Conservation (phyloP, 176 grass and related monocot genomes). For the Eleusine coracana region DNA sequence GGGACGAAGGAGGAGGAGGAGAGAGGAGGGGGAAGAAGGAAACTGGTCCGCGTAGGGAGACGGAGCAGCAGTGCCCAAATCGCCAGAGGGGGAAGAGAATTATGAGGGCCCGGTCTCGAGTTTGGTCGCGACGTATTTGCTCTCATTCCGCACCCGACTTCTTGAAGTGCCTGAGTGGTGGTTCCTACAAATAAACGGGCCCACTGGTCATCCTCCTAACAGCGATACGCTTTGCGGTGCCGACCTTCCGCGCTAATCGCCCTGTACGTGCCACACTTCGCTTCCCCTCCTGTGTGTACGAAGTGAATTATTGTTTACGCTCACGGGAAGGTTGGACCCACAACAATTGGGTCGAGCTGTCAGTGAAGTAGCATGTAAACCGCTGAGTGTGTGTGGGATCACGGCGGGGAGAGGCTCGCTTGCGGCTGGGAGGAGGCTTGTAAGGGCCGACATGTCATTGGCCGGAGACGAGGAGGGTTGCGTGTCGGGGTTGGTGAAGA, state of each 20-base stretch:
- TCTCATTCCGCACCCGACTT: neutral
- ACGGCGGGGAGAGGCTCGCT: constrained; percentile 28
- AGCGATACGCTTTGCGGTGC: neutral
- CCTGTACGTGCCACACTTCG: constrained; percentile 21
- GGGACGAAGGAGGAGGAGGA: neutral
- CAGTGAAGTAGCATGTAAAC: accelerated
- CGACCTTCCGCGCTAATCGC: neutral
- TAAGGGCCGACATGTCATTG: constrained; percentile 38
- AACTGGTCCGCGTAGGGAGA: neutral
- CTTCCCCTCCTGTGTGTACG: neutral
- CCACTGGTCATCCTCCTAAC: neutral
- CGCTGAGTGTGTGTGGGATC: neutral
- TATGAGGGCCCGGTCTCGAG: constrained; percentile 34
- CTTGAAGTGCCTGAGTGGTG: neutral
- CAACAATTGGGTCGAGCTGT: accelerated
- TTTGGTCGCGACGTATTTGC: constrained; percentile 32
- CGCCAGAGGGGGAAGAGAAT: constrained; percentile 2
- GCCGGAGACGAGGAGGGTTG: neutral
- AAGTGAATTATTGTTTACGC: accelerated
- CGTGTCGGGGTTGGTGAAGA: constrained; percentile 41
- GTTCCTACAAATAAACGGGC: accelerated
- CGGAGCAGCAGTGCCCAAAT: constrained; percentile 16
- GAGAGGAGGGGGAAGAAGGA: neutral
- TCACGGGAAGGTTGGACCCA: accelerated
- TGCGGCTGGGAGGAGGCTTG: constrained; percentile 1